Evolutionary conservation across 1,284 basidiomycete species (phyloP).

Genomic region (Neotropicomus parvogracilis): DNA sequence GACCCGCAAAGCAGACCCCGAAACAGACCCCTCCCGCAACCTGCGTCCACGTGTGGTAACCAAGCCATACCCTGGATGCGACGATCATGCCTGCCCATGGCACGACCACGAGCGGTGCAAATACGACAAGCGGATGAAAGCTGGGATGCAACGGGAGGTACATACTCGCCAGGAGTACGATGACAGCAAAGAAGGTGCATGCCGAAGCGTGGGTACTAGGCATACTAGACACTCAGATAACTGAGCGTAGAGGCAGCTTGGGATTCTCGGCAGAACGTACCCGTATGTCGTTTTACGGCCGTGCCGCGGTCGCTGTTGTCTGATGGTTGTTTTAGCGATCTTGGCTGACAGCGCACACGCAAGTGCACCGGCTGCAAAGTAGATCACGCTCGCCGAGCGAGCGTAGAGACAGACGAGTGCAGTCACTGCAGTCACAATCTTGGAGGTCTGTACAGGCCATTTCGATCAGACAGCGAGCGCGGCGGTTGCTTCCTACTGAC

Average conservation of each 20-base stretch:
- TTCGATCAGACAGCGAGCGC: slow-evolving; percentile 9
- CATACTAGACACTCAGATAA: slow-evolving; percentile 55
- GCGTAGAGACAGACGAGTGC: slow-evolving; percentile 60
- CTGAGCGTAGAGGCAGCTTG: slow-evolving; percentile 1
- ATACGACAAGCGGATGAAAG: slow-evolving; percentile 35
- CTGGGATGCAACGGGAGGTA: slow-evolving; percentile 51
- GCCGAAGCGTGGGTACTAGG: slow-evolving; percentile 84
- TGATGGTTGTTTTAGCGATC: slow-evolving; percentile 60
- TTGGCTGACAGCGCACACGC: slow-evolving; percentile 65
- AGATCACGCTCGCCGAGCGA: slow-evolving; percentile 63
- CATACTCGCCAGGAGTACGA: slow-evolving; percentile 57
- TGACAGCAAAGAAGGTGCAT: slow-evolving; percentile 69
- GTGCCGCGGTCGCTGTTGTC: slow-evolving; percentile 66
- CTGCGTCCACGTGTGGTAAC: slow-evolving; percentile 78
- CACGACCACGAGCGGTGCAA: slow-evolving; percentile 46
- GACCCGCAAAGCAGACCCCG: slow-evolving; percentile 52
- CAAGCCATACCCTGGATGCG: slow-evolving; percentile 72
- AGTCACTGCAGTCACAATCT: slow-evolving; percentile 54
- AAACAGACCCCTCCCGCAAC: slow-evolving; percentile 64
- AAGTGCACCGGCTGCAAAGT: slow-evolving; percentile 65
- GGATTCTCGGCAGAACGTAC: slow-evolving; percentile 38
- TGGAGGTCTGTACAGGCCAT: slow-evolving; percentile 23
- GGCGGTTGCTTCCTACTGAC: slow-evolving; percentile 12
- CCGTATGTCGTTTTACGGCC: slow-evolving; percentile 60
- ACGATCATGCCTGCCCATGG: slow-evolving; percentile 58